Base-by-base conservation (phyloP, 345 rosid genomes). In the Corchorus capsularis region DNA sequence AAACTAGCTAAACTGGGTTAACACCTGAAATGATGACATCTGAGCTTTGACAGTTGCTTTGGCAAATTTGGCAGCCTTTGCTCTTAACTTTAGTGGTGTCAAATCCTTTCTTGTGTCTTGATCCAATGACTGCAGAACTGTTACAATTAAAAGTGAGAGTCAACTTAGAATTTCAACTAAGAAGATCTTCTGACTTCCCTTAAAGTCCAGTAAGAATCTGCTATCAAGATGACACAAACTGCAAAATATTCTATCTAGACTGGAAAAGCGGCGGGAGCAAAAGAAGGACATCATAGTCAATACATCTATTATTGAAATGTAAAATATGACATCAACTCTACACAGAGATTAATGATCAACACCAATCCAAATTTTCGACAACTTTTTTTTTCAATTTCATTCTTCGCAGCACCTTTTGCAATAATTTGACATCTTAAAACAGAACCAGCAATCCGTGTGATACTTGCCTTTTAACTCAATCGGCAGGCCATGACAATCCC, bases 401-500 rank as follows among this genome's bases (percentile, higher is more conserved):
- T 69, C 34, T 69, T 39, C 1, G 32, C 50, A n/a, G 37, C 19
- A 45, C 12, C 62, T 32, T 69, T 67, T 63, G 20, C 69, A 37
- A 35, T 27, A 27, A 54, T 11, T 22, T 75, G 27, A n/a, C 8
- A 69, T 64, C 46, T 41, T 52, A 37, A 70, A 37, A 71, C 52
- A 64, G n/a, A 74, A 55, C 49, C 52, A 74, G 63, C 27, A 63
- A 71, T 65, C 43, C 19, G 68, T 41, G 35, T 41, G 73, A 72
- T 70, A 86, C 91, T 88, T 89, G 80, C 99, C 98, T 95, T 95
- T 95, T 83, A 91, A 82, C 83, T 95, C 99, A 85, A 95, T 95
- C 67, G 99, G 99, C 74, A 95, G 89, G 74, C 99, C 98, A 80
- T 95, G 99, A 83, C 99, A 95, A 83, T 95, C 99, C 98, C 98